Evolutionary conservation across 176 grass and related monocot genomes (phyloP).

Genomic region (Oryza brachyantha): DNA sequence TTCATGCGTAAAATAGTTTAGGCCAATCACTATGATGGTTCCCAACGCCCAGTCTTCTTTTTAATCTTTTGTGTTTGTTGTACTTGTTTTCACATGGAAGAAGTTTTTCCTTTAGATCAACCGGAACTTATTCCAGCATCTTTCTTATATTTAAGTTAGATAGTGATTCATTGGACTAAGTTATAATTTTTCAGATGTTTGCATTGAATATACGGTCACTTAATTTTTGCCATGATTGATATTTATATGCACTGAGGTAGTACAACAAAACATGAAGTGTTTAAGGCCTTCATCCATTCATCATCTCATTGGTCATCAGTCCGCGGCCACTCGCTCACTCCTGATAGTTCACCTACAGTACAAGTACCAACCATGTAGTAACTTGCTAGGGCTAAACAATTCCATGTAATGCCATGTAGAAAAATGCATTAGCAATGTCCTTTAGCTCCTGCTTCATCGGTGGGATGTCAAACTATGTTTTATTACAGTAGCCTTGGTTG

Average conservation of each 20-base stretch:
- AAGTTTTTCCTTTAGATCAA: background rate
- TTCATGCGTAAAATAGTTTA: background rate
- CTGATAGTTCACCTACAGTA: background rate
- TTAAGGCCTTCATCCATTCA: background rate
- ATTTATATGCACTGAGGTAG: background rate
- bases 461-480: background rate
- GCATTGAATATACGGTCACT: background rate
- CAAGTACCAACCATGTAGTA: background rate
- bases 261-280: constrained; percentile 8
- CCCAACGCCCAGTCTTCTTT: background rate
- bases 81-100: background rate
- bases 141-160: constrained; percentile 17
- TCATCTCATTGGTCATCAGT: background rate
- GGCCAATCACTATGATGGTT: background rate
- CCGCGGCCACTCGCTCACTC: background rate
- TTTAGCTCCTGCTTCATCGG: background rate
- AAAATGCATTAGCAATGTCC: background rate
- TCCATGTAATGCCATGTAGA: background rate
- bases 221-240: constrained; percentile 5
- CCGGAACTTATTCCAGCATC: background rate
- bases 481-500: background rate
- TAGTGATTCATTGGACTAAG: background rate
- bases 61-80: background rate
- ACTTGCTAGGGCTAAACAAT: background rate
- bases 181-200: background rate